These are phyloP conservation scores for Dissophora globulifera DNA, from an alignment of 192 early-diverging fungal genomes.

Conservation along the genomic window DNA sequence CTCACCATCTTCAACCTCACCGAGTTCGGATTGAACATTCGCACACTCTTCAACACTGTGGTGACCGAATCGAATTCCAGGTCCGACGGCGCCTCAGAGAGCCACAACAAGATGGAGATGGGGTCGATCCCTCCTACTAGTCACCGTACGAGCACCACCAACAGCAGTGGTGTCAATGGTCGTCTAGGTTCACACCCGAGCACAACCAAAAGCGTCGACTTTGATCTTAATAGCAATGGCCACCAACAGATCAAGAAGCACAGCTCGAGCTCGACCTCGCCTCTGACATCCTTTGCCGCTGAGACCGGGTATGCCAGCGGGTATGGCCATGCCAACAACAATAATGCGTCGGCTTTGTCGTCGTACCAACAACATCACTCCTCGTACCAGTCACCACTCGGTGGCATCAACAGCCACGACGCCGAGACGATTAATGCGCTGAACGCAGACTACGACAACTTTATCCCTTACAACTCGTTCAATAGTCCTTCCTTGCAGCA, in stretches of 20 bases:
- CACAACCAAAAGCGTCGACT: neutral
- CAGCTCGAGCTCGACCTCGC: slow-evolving; percentile 40
- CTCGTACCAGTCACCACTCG: neutral
- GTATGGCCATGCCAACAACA: slow-evolving; percentile 5
- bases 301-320: slow-evolving; percentile 27
- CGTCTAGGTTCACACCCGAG: neutral
- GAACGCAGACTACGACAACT: neutral
- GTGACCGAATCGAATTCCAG: slow-evolving; percentile 17
- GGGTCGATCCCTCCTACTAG: slow-evolving; percentile 1
- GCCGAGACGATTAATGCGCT: too few relatives aligned
- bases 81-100: neutral
- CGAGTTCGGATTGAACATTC: slow-evolving; percentile 54
- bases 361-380: neutral
- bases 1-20: slow-evolving; percentile 52
- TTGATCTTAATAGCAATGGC: neutral
- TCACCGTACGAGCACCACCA: too few relatives aligned
- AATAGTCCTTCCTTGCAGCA: neutral
- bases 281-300: slow-evolving; percentile 26
- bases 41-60: slow-evolving; percentile 35
- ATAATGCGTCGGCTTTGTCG: neutral
- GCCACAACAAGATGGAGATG: slow-evolving; percentile 39
- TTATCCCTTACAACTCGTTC: neutral
- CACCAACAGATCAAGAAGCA: too few relatives aligned
- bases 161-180: too few relatives aligned
- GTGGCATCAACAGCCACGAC: neutral